Percentiles rank a stretch among this genome's conserved stretches.
phyloP scores from a whole-genome alignment of 1,284 basidiomycete species.

The Sporisorium reilianum region DNA sequence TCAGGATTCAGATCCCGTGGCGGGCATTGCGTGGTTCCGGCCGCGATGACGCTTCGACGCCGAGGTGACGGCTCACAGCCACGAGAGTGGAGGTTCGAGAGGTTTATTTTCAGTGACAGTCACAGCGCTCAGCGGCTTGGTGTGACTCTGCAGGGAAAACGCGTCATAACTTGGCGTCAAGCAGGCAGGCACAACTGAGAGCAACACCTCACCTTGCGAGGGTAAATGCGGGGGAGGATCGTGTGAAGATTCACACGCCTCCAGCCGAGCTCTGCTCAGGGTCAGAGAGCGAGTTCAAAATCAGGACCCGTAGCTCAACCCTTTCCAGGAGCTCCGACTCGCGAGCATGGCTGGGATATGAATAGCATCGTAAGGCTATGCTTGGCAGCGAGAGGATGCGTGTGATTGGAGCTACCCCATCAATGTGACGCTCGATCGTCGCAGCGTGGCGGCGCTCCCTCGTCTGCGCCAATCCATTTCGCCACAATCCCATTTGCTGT shows the following conservation, averaged over 20 bases:
- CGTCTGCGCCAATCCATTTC: background rate
- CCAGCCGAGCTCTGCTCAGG: conserved; percentile 1
- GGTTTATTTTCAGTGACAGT: too few relatives aligned
- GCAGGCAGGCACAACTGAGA: background rate
- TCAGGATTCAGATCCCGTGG: too few relatives aligned
- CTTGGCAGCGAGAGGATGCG: too few relatives aligned
- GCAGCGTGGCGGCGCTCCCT: too few relatives aligned
- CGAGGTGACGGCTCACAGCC: background rate
- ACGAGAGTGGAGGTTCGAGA: conserved; percentile 1
- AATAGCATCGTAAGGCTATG: too few relatives aligned
- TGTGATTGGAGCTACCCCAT: too few relatives aligned
- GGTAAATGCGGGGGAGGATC: background rate
- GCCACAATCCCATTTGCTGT: background rate
- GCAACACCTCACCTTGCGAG: conserved; percentile 4
- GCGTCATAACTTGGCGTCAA: background rate
- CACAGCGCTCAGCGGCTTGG: too few relatives aligned
- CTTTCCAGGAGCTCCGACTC: background rate
- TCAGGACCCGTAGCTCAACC: background rate
- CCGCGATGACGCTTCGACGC: background rate
- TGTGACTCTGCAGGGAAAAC: background rate
- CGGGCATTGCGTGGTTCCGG: background rate
- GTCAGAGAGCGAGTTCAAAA: background rate
- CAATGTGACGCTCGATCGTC: background rate
- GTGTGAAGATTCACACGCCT: background rate
- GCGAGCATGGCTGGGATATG: too few relatives aligned